Conservation (phyloP, 2,329 filamentous ascomycete genomes). For the Penicillium sp. region DNA sequence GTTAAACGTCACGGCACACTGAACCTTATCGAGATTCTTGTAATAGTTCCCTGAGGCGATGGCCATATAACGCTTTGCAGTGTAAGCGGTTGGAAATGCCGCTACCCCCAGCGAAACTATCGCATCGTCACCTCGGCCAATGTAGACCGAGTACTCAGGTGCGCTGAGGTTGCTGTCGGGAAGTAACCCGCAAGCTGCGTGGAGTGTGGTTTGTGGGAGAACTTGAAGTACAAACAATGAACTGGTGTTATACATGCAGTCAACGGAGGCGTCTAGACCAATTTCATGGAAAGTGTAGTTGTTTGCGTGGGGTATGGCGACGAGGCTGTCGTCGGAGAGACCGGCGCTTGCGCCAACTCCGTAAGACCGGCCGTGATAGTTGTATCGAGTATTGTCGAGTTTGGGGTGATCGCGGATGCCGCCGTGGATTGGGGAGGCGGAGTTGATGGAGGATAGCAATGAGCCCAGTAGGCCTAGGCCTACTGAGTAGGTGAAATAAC, state of each 20-base stretch:
- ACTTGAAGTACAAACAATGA: background rate
- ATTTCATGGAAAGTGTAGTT: constrained; percentile 5
- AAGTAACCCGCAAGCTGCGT: background rate
- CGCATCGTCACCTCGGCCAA: background rate
- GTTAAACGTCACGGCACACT: constrained; percentile 3
- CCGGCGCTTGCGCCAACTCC: constrained; percentile 3
- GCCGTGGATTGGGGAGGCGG: background rate
- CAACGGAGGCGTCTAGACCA: background rate
- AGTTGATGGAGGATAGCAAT: background rate
- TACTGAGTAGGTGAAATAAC: constrained; percentile 6
- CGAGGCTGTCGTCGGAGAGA: background rate
- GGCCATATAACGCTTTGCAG: constrained; percentile 1
- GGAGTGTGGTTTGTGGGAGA: background rate
- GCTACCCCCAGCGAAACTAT: constrained; percentile 4
- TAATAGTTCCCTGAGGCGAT: constrained; percentile 1
- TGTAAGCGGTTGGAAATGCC: background rate
- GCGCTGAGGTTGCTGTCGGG: background rate
- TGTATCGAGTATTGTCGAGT: constrained; percentile 8
- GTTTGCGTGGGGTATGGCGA: background rate
- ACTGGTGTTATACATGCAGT: constrained; percentile 3
- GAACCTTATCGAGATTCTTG: background rate
- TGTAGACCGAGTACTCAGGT: constrained; percentile 2
- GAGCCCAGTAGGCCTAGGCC: constrained; percentile 1
- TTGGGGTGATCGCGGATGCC: background rate
- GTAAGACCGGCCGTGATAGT: constrained; percentile 6